These are phyloP conservation scores for Daldinia vernicosa DNA, from an alignment of 495 filamentous ascomycete genomes.

Conservation along the genomic window DNA sequence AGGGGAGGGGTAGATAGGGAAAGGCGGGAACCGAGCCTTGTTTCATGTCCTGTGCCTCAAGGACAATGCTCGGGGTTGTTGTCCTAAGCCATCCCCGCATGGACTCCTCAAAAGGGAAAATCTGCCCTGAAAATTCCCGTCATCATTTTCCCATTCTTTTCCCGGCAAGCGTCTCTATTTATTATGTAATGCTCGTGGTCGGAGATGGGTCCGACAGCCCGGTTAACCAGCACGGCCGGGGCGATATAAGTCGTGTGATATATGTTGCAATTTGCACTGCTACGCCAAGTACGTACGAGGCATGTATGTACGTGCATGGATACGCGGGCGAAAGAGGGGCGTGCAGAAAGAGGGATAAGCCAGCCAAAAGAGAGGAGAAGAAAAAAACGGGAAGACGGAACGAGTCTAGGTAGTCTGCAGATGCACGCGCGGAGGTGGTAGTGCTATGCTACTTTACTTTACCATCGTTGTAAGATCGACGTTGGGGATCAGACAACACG, in stretches of 20 bases:
- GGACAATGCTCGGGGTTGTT: not conserved
- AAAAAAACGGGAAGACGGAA: not conserved
- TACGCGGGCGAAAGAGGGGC: not conserved
- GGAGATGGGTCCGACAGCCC: slow-evolving; percentile 19
- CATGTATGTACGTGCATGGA: slow-evolving; percentile 11
- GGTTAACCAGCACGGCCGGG: slow-evolving; percentile 1
- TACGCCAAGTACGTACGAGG: slow-evolving; percentile 19
- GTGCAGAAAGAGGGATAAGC: not conserved
- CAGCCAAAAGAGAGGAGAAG: not conserved
- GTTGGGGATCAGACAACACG: not conserved
- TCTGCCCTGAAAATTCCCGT: not conserved
- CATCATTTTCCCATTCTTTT: not conserved
- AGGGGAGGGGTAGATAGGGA: slow-evolving; percentile 7
- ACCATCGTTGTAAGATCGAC: not conserved
- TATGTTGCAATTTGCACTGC: slow-evolving; percentile 21
- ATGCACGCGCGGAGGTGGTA: not conserved
- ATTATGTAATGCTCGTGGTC: not conserved
- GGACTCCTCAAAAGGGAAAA: not conserved
- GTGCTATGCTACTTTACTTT: not conserved
- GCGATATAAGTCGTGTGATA: slow-evolving; percentile 9
- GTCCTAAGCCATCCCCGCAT: not conserved
- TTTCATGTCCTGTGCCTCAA: slow-evolving; percentile 25
- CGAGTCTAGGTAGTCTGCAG: not conserved
- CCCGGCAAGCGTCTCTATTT: slow-evolving; percentile 10
- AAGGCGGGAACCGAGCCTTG: slow-evolving; percentile 16